phyloP scores from a whole-genome alignment of 441 rosid species.

The Hypseocharis bilobata region DNA sequence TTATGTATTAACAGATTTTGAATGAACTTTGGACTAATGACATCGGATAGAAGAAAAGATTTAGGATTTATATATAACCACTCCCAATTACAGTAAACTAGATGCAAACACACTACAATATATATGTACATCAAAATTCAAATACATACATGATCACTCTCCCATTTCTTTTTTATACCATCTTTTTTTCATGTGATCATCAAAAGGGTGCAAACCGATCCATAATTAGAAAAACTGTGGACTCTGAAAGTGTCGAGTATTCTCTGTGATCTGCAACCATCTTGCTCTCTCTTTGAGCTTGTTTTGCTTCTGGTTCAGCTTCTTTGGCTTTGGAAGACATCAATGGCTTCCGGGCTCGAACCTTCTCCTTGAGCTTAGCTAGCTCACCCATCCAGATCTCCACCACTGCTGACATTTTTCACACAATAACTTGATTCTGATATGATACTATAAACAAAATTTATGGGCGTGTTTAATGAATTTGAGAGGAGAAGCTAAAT shows the following conservation, averaged over 20 bases:
- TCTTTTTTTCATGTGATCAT: neutral
- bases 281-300: constrained; percentile 1
- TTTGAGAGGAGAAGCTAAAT: neutral
- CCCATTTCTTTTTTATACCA: too few relatives aligned
- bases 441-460: too few relatives aligned
- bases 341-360: constrained; percentile 23
- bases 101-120: neutral
- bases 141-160: neutral
- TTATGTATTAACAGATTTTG: too few relatives aligned
- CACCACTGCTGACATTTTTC: constrained; percentile 52
- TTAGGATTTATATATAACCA: too few relatives aligned
- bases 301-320: constrained; percentile 22
- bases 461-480: too few relatives aligned
- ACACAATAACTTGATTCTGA: neutral
- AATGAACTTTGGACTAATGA: too few relatives aligned
- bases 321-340: constrained; percentile 14
- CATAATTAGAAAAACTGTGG: constrained; percentile 58
- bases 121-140: neutral
- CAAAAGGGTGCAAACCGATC: constrained; percentile 75
- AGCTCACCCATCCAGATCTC: constrained; percentile 52
- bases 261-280: constrained; percentile 26
- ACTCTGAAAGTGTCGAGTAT: constrained; percentile 43
- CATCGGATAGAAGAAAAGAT: too few relatives aligned
- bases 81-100: too few relatives aligned
- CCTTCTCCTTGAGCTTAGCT: constrained; percentile 50